Evolutionary conservation across 352 stramenopile genomes (phyloP), one percentile per base, ranked within the genome.

Genomic region (Peronospora farinosa): DNA sequence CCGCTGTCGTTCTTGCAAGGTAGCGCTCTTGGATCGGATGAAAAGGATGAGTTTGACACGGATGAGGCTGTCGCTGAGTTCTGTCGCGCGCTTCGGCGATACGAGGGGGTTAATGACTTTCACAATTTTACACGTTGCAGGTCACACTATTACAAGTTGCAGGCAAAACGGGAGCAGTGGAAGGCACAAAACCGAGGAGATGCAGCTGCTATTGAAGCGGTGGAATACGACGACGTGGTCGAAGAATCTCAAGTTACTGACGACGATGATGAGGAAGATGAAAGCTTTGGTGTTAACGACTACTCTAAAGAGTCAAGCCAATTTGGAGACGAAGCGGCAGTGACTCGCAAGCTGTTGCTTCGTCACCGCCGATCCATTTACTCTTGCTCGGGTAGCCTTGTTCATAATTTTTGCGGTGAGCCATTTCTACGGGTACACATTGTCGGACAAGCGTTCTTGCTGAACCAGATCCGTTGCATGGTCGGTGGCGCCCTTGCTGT

Each of bases 401-500:
- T 92, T 35, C 45, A 47, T 1, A 65, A 92, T 49, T 85, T 92
- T 23, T 60, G 43, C 32, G 77, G 74, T 21, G 55, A 83, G 31
- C 72, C 72, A 17, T 85, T 74, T 47, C n/a, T 95, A 31, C 75
- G 79, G 10, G 67, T 95, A 19, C 78, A 83, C 43, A 83, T 95
- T 19, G 75, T 85, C 4, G 84, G 78, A 19, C 78, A 91, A 31
- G 81, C 83, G 12, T 95, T 95, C 51, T 50, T 95, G 38, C 65
- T 92, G 27, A 91, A 95, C 55, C 87, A 96, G 67, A 96, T 96
- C 42, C 85, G 88, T 7, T 90, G 85, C 39, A 95, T 96, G 86
- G 64, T 96, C 19, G 86, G 86, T 23, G 86, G 74, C 9, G 88
- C 86, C 7, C 45, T 96, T 7, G 81, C 79, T 21, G 79, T 95